These are phyloP conservation scores for Erysiphe neolycopersici DNA, from an alignment of 2,329 filamentous ascomycete genomes.

Conservation along the genomic window DNA sequence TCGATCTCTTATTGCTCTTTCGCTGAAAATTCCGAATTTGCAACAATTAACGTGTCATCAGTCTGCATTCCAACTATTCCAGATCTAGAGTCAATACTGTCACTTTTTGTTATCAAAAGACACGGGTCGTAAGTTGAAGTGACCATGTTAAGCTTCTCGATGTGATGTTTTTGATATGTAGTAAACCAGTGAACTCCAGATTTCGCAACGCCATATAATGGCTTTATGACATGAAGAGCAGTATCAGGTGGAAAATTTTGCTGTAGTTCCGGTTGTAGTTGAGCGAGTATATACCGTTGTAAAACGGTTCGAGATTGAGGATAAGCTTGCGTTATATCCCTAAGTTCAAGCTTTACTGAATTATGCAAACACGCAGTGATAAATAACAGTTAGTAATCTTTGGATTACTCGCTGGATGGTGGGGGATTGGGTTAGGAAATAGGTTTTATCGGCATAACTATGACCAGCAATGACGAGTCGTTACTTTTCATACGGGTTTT, in stretches of 20 bases:
- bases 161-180: not conserved
- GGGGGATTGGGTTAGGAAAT: not conserved
- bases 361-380: not conserved
- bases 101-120: not conserved
- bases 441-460: not conserved
- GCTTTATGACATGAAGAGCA: not conserved
- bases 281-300: not conserved
- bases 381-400: not conserved
- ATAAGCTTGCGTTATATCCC: not conserved
- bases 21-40: not conserved
- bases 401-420: constrained; percentile 1
- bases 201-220: not conserved
- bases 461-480: not conserved
- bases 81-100: not conserved
- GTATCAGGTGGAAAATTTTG: not conserved
- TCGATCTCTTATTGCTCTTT: not conserved
- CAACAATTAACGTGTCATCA: not conserved
- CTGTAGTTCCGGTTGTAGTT: not conserved
- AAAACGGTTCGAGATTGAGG: not conserved
- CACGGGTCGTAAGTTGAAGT: not conserved
- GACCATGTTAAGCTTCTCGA: not conserved
- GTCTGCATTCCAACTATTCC: not conserved
- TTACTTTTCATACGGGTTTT: not conserved
- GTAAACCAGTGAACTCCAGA: not conserved
- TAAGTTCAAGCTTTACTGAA: not conserved